Evolutionary conservation across 495 filamentous ascomycete genomes (phyloP).

Genomic region (Paragyromitra xinjiangensis): DNA sequence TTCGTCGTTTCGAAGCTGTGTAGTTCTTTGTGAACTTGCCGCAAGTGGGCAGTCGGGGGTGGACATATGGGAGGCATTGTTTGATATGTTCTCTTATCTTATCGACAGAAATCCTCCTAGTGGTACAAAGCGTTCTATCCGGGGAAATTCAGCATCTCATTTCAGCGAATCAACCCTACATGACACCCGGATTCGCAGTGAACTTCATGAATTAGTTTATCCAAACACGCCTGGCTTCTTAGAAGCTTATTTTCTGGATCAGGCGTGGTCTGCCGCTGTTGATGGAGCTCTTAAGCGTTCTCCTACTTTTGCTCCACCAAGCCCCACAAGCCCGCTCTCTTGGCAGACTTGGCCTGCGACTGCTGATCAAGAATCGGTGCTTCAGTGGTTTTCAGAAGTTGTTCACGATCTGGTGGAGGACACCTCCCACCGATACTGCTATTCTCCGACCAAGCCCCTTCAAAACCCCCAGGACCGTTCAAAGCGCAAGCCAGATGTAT

Average conservation of each 20-base stretch:
- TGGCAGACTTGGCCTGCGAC: background rate
- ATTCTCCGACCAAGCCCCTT: background rate
- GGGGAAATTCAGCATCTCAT: background rate
- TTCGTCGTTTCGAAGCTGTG: background rate
- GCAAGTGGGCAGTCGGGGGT: background rate
- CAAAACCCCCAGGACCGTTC: background rate
- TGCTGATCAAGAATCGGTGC: slow-evolving; percentile 2
- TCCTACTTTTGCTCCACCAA: background rate
- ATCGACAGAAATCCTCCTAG: background rate
- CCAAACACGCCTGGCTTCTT: background rate
- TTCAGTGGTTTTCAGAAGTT: background rate
- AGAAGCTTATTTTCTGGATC: background rate
- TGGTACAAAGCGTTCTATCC: background rate
- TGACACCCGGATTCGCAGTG: background rate
- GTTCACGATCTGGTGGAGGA: background rate
- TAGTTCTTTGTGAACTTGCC: background rate
- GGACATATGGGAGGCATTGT: background rate
- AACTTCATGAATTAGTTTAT: background rate
- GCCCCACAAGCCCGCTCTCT: background rate
- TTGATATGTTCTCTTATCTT: background rate
- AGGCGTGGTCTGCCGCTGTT: background rate
- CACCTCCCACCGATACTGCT: background rate
- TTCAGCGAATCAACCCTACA: background rate
- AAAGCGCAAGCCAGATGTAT: background rate
- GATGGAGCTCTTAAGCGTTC: background rate